phyloP scores from a whole-genome alignment of 1,284 basidiomycete species.

The Pyrrhoderma lamaoense region DNA sequence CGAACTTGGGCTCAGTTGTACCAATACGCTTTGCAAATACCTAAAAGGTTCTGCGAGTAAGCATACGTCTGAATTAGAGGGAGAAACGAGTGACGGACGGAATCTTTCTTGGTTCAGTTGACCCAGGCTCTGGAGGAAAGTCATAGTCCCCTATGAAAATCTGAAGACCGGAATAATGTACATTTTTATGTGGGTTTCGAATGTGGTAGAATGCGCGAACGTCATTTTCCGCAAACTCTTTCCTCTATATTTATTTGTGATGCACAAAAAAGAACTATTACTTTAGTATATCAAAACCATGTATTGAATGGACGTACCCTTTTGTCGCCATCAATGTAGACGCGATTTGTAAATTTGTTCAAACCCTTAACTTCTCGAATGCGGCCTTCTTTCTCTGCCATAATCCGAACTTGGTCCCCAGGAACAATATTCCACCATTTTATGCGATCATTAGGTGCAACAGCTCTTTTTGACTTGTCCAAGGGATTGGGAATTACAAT shows the following conservation, averaged over 20 bases:
- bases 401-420: slow-evolving; percentile 68
- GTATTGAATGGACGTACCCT: slow-evolving; percentile 8
- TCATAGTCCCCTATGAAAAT: slow-evolving; percentile 62
- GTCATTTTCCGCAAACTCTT: slow-evolving; percentile 6
- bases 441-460: slow-evolving; percentile 58
- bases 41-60: slow-evolving; percentile 30
- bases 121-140: slow-evolving; percentile 41
- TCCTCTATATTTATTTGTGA: not conserved
- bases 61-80: slow-evolving; percentile 7
- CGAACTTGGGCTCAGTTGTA: slow-evolving; percentile 52
- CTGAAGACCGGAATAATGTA: slow-evolving; percentile 73
- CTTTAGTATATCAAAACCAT: not conserved
- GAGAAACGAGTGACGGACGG: slow-evolving; percentile 35
- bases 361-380: slow-evolving; percentile 65
- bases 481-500: not conserved
- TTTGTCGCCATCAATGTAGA: slow-evolving; percentile 52
- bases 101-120: slow-evolving; percentile 33
- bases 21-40: slow-evolving; percentile 69
- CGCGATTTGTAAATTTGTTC: slow-evolving; percentile 64
- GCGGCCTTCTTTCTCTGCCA: slow-evolving; percentile 50
- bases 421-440: slow-evolving; percentile 82
- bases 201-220: slow-evolving; percentile 7
- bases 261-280: not conserved
- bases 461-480: slow-evolving; percentile 35
- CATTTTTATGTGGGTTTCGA: slow-evolving; percentile 33